These are phyloP conservation scores for Drechslerella coelobrocha DNA, from an alignment of 2,329 filamentous ascomycete genomes.

Conservation along the genomic window DNA sequence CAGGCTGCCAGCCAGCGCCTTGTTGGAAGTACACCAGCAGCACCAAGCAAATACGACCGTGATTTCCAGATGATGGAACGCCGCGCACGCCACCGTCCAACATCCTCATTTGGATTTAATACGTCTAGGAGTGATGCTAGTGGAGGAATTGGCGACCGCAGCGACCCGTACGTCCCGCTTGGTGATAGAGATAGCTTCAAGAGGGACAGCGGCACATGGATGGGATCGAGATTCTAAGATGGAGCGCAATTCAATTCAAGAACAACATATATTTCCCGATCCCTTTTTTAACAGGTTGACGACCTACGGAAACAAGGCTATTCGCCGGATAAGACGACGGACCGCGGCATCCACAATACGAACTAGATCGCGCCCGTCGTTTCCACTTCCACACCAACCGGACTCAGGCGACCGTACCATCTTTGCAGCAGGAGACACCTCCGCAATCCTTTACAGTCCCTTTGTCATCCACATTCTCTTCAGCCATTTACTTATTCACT, in stretches of 20 bases:
- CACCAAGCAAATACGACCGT: conserved; percentile 44
- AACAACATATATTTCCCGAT: no score
- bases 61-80: conserved; percentile 50
- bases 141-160: conserved; percentile 21
- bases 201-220: conserved; percentile 38
- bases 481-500: background rate
- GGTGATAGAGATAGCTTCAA: conserved; percentile 28
- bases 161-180: conserved; percentile 41
- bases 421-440: background rate
- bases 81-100: conserved; percentile 36
- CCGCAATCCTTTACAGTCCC: background rate
- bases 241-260: no score
- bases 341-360: no score
- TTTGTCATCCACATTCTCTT: background rate
- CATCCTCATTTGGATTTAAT: conserved; percentile 47
- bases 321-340: no score
- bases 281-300: no score
- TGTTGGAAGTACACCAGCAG: conserved; percentile 12
- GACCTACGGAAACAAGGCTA: no score
- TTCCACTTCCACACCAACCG: no score
- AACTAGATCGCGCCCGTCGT: no score
- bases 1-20: conserved; percentile 23
- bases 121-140: conserved; percentile 43
- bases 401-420: no score
- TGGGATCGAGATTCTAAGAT: conserved; percentile 36